Percentiles rank a stretch among this genome's conserved stretches.
Conservation (phyloP, 169 alveolate genomes). For the Cystoisospora suis region DNA sequence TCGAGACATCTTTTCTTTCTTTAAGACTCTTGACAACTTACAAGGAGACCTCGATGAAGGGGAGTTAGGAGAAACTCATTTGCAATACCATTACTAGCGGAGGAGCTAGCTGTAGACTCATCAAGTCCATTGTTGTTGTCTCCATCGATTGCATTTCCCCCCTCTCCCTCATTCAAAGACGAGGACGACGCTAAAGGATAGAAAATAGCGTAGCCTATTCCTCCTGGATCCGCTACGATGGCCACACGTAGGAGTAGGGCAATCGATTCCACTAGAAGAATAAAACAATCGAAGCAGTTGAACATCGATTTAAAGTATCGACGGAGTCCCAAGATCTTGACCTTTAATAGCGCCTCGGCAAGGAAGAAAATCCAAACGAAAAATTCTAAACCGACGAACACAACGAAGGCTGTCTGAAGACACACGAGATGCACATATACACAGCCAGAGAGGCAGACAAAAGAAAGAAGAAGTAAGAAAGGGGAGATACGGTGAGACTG, state of each 20-base stretch:
- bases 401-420: constrained; percentile 48
- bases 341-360: constrained; percentile 46
- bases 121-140: background rate
- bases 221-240: constrained; percentile 40
- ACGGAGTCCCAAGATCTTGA: constrained; percentile 39
- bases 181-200: too few species aligned
- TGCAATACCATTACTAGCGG: too few species aligned
- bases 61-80: background rate
- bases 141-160: constrained; percentile 37
- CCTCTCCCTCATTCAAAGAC: constrained; percentile 41
- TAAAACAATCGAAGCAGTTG: constrained; percentile 42
- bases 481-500: background rate
- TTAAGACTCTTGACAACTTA: too few species aligned
- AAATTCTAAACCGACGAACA: constrained; percentile 37
- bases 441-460: background rate
- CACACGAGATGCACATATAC: background rate
- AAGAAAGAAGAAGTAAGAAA: background rate
- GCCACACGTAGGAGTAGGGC: constrained; percentile 46
- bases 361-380: constrained; percentile 38
- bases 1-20: too few species aligned
- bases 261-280: constrained; percentile 52
- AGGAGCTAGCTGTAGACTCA: background rate
- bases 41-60: background rate
- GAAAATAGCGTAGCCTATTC: constrained; percentile 55
- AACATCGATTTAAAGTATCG: constrained; percentile 31